Base-by-base conservation (phyloP, 257 asterid genomes). In the Fraxinus cuspidata region DNA sequence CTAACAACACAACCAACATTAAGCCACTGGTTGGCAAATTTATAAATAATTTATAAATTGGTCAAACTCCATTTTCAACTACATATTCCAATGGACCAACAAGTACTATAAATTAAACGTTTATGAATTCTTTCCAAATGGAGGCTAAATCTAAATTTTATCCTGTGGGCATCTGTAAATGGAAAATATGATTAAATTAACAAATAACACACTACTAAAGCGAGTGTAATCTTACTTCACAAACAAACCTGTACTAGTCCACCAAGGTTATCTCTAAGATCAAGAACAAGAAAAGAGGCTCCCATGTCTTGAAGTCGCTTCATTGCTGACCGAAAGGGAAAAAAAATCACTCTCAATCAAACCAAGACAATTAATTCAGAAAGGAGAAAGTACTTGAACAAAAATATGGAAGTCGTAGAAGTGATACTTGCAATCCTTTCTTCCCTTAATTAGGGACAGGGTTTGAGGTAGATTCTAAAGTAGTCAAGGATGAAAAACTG, bases 221-320 rank as follows among this genome's bases (percentile, higher is more conserved):
- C 49, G 67, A 64, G 29, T n/a, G 77, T 42, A 64, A 65, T 69
- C 80, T 40, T 29, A 58, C 44, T 70, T 76, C 28, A 77, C 71
- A 81, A 80, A 74, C 81, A 79, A 79, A 95, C 99, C 97, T 95
- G 99, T 73, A 95, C 99, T 21, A 93, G 92, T 81, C 99, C 99
- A 79, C 99, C 99, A 74, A 88, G 98, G 84, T 95, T 95, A 83
- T 95, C 98, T 88, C 99, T 88, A 84, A 95, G 98, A 89, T 95
- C 99, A 73, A 95, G 98, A 88, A 95, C 87, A 78, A 91, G 92
- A 83, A 74, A 90, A 21, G 93, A 86, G 77, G 97, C 98, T 68
- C 99, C 98, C 97, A 87, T 91, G 84, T 88, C 94, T 84, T 88
- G 85, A 27, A 95, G 97, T 81, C 94, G 89, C 86, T 83, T 90